Evolutionary conservation across 768 basidiomycete species (phyloP).

Genomic region (Auricularia sp.): DNA sequence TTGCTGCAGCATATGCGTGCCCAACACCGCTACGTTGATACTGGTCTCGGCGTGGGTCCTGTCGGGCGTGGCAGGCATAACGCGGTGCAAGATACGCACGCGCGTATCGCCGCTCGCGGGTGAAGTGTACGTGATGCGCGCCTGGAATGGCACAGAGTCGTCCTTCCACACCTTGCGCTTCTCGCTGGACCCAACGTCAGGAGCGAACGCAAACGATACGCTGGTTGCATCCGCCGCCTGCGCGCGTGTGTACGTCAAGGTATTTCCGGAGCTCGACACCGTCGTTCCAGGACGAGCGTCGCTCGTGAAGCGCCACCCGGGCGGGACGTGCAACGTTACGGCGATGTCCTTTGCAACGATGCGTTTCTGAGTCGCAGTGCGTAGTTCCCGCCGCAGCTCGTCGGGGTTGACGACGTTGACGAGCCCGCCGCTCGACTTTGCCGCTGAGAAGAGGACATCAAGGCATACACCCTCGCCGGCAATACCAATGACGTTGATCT

Average conservation of each 20-base stretch:
- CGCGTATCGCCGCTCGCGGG: not conserved
- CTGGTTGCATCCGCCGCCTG: conserved; percentile 1
- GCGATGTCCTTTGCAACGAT: not conserved
- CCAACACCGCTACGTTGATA: not conserved
- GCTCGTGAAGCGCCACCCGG: conserved; percentile 16
- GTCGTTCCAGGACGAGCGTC: conserved; percentile 1
- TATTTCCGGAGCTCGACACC: not conserved
- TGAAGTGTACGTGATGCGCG: conserved; percentile 1
- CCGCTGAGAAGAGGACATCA: not conserved
- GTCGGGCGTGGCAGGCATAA: not conserved
- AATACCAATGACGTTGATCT: conserved; percentile 6
- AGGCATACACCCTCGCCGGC: conserved; percentile 3
- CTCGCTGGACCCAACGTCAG: not conserved
- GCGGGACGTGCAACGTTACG: not conserved
- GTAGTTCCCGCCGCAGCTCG: conserved; percentile 5
- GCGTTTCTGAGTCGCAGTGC: conserved; percentile 3
- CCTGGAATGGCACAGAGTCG: conserved; percentile 2
- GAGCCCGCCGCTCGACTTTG: conserved; percentile 1
- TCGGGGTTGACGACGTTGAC: not conserved
- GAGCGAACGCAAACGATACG: conserved; percentile 2
- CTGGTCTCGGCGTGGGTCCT: not conserved
- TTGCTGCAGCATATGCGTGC: not conserved
- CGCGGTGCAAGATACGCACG: not conserved
- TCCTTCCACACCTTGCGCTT: not conserved
- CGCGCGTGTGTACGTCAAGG: not conserved